phyloP scores from a whole-genome alignment of 306 rosid genomes.

The Inga oerstediana region DNA sequence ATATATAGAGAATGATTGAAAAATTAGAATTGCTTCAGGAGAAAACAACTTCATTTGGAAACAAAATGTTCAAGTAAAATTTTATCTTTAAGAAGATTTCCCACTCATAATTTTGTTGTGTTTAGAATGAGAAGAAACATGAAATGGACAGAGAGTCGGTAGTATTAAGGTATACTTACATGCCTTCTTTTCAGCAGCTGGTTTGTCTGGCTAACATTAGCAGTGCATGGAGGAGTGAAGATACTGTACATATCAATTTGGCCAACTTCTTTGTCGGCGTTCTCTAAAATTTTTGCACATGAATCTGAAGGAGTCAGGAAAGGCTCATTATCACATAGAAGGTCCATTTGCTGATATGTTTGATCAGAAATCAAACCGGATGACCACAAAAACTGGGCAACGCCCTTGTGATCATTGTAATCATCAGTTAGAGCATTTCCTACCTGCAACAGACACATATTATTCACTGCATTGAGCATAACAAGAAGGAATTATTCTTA shows the following conservation, averaged over 20 bases:
- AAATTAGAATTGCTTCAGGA: conserved; percentile 3
- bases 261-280: conserved; percentile 64
- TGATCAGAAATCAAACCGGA: conserved; percentile 89
- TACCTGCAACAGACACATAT: conserved; percentile 61
- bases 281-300: conserved; percentile 49
- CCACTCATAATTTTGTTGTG: not conserved
- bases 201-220: conserved; percentile 52
- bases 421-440: conserved; percentile 94
- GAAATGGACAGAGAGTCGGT: not conserved
- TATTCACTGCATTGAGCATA: conserved; percentile 8
- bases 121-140: not conserved
- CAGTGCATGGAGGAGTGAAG: conserved; percentile 66
- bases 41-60: not conserved
- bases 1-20: not conserved
- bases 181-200: conserved; percentile 57
- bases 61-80: not conserved
- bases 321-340: conserved; percentile 57
- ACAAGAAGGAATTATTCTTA: not conserved
- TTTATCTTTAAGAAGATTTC: not conserved
- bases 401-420: conserved; percentile 74
- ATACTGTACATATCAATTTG: conserved; percentile 83
- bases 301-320: conserved; percentile 56
- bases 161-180: conserved; percentile 48
- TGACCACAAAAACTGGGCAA: conserved; percentile 85
- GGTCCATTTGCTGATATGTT: conserved; percentile 67